These are phyloP conservation scores for Ehretia macrophylla DNA, from an alignment of 257 asterid genomes.

Conservation along the genomic window DNA sequence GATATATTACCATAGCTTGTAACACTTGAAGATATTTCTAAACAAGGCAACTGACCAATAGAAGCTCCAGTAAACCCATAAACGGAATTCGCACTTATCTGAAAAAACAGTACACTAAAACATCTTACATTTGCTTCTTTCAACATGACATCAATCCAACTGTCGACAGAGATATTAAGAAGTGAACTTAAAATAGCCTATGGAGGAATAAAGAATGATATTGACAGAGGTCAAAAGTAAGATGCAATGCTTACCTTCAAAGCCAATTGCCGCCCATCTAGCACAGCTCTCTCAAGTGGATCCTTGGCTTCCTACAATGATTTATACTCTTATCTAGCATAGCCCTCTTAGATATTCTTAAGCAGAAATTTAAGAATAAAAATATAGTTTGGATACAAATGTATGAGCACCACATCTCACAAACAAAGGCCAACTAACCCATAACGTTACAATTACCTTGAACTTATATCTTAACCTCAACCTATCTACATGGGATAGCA, in stretches of 20 bases:
- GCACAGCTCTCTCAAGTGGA: slow-evolving; percentile 88
- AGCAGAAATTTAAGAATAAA: background rate
- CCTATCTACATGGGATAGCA: too few relatives aligned
- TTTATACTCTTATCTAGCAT: slow-evolving; percentile 12
- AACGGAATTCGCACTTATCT: slow-evolving; percentile 97
- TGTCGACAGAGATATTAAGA: background rate
- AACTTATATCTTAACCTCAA: too few relatives aligned
- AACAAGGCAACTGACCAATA: slow-evolving; percentile 90
- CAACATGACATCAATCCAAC: too few relatives aligned
- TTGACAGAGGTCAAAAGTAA: background rate
- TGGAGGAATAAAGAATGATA: too few relatives aligned
- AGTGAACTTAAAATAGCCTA: background rate
- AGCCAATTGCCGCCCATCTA: slow-evolving; percentile 98
- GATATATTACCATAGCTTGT: slow-evolving; percentile 86
- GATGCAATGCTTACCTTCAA: slow-evolving; percentile 54
- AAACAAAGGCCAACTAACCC: too few relatives aligned
- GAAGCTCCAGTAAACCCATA: slow-evolving; percentile 98
- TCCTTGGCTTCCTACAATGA: slow-evolving; percentile 80
- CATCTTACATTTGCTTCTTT: background rate
- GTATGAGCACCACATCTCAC: too few relatives aligned
- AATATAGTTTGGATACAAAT: too few relatives aligned
- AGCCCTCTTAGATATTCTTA: background rate
- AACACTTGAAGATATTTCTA: slow-evolving; percentile 97
- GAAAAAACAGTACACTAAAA: slow-evolving; percentile 21
- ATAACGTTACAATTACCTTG: too few relatives aligned